Conservation (phyloP, 1,139 yeast species). For the Hemisphaericaspora xylanilytica region DNA sequence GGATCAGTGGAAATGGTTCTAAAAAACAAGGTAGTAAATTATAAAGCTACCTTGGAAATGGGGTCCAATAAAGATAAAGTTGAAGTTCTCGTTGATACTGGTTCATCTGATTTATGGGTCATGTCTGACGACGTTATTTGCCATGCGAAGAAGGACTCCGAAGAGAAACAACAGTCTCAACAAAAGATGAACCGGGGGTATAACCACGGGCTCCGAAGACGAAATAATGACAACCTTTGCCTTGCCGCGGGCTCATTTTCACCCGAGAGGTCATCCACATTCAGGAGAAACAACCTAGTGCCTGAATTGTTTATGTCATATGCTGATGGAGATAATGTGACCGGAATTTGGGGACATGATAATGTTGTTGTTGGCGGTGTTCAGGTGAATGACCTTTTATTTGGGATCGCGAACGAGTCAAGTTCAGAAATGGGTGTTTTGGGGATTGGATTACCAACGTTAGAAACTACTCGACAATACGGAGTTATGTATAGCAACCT, state of each 20-base stretch:
- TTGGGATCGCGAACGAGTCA: slow-evolving; percentile 39
- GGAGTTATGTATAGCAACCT: slow-evolving; percentile 20
- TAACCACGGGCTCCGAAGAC: neutral
- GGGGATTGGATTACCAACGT: slow-evolving; percentile 40
- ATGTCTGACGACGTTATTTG: slow-evolving; percentile 8
- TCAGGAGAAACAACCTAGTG: slow-evolving; percentile 20
- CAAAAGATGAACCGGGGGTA: too few relatives aligned
- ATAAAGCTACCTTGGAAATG: slow-evolving; percentile 12
- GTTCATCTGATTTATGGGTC: slow-evolving; percentile 31
- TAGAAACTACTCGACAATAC: slow-evolving; percentile 14
- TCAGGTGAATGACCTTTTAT: slow-evolving; percentile 42
- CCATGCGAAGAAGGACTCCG: neutral
- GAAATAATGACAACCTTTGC: slow-evolving; percentile 14
- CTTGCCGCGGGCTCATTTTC: neutral
- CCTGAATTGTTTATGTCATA: neutral
- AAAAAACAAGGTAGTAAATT: neutral
- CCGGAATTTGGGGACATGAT: neutral
- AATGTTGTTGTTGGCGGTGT: neutral
- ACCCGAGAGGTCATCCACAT: neutral
- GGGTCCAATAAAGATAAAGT: slow-evolving; percentile 22
- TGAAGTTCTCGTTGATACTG: slow-evolving; percentile 26
- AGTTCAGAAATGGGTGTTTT: slow-evolving; percentile 36
- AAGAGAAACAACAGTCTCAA: too few relatives aligned
- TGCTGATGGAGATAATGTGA: neutral
- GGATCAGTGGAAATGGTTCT: slow-evolving; percentile 21